Percentiles rank a stretch among this genome's conserved stretches.
Conservation (phyloP, 306 rosid genomes). For the Cotoneaster glaucophyllus region DNA sequence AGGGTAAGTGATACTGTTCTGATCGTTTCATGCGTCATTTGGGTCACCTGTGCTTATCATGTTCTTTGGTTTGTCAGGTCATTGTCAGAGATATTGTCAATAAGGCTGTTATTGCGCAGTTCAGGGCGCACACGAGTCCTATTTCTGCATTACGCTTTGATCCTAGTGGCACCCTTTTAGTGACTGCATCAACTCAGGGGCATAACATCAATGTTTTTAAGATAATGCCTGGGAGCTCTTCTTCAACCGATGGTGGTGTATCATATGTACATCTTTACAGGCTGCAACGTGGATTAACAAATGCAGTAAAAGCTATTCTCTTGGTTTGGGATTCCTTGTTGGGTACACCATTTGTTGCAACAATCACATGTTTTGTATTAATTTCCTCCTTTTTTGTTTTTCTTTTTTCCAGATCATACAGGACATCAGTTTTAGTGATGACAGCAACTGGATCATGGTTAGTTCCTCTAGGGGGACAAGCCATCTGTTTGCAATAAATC, state of each 20-base stretch:
- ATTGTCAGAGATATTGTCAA: conserved; percentile 77
- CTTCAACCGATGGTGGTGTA: conserved; percentile 38
- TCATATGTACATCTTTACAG: conserved; percentile 72
- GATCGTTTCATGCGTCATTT: not conserved
- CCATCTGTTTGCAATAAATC: conserved; percentile 92
- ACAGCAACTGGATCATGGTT: conserved; percentile 98
- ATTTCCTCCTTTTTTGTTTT: not conserved
- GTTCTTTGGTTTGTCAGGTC: conserved; percentile 48
- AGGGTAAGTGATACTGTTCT: not conserved
- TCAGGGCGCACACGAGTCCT: conserved; percentile 89
- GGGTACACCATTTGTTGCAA: not conserved
- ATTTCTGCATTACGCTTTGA: conserved; percentile 91
- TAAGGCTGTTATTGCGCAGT: conserved; percentile 69
- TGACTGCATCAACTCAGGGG: conserved; percentile 90
- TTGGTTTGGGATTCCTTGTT: conserved; percentile 6
- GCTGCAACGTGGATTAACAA: conserved; percentile 89
- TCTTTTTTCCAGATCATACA: conserved; percentile 69
- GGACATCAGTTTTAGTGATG: conserved; percentile 87
- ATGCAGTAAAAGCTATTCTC: conserved; percentile 57
- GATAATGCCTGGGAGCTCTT: conserved; percentile 59
- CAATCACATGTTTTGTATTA: conserved; percentile 1
- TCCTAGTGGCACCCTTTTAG: conserved; percentile 88
- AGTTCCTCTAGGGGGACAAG: conserved; percentile 96
- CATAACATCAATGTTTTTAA: conserved; percentile 88
- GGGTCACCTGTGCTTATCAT: conserved; percentile 3